Evolutionary conservation across 2,329 filamentous ascomycete species (phyloP).

Genomic region (Myrmaecium sp.): DNA sequence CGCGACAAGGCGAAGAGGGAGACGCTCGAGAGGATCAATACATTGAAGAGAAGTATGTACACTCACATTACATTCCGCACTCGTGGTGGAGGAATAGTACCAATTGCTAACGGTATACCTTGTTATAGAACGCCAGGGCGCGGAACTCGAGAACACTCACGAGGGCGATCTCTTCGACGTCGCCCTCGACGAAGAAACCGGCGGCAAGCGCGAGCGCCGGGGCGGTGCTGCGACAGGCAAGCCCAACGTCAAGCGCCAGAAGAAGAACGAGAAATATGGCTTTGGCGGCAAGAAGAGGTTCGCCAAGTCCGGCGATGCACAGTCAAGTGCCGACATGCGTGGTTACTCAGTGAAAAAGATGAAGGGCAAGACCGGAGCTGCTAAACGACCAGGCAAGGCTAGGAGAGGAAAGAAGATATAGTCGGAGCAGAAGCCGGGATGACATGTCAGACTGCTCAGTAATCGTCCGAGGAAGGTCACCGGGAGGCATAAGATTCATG

Average conservation of each 20-base stretch:
- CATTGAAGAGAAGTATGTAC: constrained; percentile 79
- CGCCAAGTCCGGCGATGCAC: constrained; percentile 76
- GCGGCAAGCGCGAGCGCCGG: constrained; percentile 24
- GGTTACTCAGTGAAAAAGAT: constrained; percentile 72
- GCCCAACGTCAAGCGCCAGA: constrained; percentile 59
- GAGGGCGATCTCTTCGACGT: constrained; percentile 88
- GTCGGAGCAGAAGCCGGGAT: too few species aligned
- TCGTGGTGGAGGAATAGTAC: background rate
- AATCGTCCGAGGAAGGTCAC: too few species aligned
- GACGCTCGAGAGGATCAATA: constrained; percentile 88
- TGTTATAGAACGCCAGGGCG: constrained; percentile 62
- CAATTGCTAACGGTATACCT: constrained; percentile 8
- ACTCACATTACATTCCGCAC: background rate
- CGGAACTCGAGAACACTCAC: constrained; percentile 44
- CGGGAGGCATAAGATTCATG: too few species aligned
- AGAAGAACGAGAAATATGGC: constrained; percentile 89
- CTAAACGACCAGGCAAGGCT: constrained; percentile 22
- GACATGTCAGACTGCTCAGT: too few species aligned
- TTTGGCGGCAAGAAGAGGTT: constrained; percentile 93
- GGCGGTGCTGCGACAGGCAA: constrained; percentile 16
- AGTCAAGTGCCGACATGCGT: constrained; percentile 63
- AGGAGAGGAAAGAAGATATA: constrained; percentile 13
- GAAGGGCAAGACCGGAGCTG: constrained; percentile 38
- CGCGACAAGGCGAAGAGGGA: constrained; percentile 81
- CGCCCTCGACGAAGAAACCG: constrained; percentile 50